A percentile compares a stretch with the other conserved stretches of the same genome.
These are phyloP conservation scores for Diaporthe eres DNA, from an alignment of 2,329 filamentous ascomycete genomes.

Conservation along the genomic window DNA sequence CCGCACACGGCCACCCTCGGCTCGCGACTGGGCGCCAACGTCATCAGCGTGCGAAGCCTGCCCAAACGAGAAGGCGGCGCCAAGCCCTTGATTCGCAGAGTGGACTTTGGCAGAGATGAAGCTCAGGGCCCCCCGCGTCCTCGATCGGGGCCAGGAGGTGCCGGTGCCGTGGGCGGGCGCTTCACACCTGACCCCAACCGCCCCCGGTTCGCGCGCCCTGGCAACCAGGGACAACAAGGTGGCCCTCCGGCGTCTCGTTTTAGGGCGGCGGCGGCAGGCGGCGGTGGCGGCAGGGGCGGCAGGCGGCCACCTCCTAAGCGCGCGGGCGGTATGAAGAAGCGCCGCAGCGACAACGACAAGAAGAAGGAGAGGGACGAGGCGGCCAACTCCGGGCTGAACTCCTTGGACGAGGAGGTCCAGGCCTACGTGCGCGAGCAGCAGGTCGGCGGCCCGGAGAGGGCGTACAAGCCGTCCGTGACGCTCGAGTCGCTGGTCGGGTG, in stretches of 20 bases:
- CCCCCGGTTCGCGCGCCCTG: slow-evolving; percentile 7
- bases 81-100: background rate
- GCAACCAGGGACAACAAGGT: background rate
- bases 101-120: background rate
- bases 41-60: slow-evolving; percentile 40
- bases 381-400: background rate
- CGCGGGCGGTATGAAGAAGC: background rate
- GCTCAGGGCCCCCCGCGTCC: background rate
- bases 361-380: slow-evolving; percentile 33
- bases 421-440: slow-evolving; percentile 47
- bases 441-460: slow-evolving; percentile 46
- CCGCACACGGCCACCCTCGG: background rate
- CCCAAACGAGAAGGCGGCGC: slow-evolving; percentile 21
- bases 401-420: slow-evolving; percentile 46
- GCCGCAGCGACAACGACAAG: slow-evolving; percentile 5
- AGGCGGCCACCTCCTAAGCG: background rate
- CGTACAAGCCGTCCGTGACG: slow-evolving; percentile 53
- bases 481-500: slow-evolving; percentile 53
- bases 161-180: background rate
- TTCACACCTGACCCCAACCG: slow-evolving; percentile 1
- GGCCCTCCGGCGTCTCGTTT: background rate
- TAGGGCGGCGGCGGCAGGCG: background rate
- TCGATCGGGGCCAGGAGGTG: background rate
- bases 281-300: background rate
- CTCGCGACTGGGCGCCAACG: slow-evolving; percentile 18